A percentile compares a stretch with the other conserved stretches of the same genome.
These are phyloP conservation scores for Arabis alpina DNA, from an alignment of 345 rosid genomes.

Conservation along the genomic window DNA sequence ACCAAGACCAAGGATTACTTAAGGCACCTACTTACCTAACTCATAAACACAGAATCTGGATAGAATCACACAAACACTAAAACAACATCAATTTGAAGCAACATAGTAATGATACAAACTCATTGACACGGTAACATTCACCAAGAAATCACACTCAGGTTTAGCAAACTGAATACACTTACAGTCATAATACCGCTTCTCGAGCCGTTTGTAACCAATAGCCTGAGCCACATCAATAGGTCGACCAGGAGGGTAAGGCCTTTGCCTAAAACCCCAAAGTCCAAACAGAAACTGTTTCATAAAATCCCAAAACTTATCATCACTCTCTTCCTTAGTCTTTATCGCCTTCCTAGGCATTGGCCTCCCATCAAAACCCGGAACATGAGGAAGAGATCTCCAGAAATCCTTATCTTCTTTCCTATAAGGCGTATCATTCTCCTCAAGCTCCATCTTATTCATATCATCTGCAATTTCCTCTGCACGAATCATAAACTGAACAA, in stretches of 20 bases:
- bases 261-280: conserved; percentile 87
- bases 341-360: conserved; percentile 91
- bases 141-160: conserved; percentile 1
- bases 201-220: conserved; percentile 80
- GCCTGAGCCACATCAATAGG: conserved; percentile 95
- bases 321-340: conserved; percentile 70
- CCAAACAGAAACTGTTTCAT: conserved; percentile 80
- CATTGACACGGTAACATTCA: not conserved
- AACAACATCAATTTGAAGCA: too few species aligned
- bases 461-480: conserved; percentile 66
- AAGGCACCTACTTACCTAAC: not conserved
- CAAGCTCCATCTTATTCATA: conserved; percentile 64
- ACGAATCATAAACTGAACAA: conserved; percentile 65
- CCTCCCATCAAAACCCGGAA: conserved; percentile 76
- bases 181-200: conserved; percentile 91
- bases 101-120: not conserved
- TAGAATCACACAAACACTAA: not conserved
- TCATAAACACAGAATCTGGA: conserved; percentile 2
- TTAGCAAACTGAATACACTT: conserved; percentile 33
- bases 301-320: conserved; percentile 94
- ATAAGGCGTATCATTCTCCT: conserved; percentile 61
- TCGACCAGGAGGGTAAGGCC: conserved; percentile 83
- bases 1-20: not conserved
- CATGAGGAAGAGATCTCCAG: conserved; percentile 78
- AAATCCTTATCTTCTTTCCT: conserved; percentile 67